Evolutionary conservation across 306 rosid genomes (phyloP).

Genomic region (Benincasa hispida): DNA sequence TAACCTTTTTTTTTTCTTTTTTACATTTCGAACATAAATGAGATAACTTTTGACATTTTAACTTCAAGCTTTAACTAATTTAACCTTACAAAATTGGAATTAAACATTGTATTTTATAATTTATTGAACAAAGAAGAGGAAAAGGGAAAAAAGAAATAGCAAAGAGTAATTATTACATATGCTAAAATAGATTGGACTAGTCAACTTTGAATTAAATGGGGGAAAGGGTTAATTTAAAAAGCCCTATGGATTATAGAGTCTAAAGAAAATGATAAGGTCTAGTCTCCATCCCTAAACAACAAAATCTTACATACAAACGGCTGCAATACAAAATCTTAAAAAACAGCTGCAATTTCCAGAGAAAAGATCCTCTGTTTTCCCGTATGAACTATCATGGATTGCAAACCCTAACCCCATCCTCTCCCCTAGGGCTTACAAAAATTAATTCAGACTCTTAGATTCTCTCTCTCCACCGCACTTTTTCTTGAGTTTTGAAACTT

Average conservation of each 20-base stretch:
- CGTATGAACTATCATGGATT: not conserved
- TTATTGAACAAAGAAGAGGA: not conserved
- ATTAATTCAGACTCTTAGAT: not conserved
- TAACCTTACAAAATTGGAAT: not conserved
- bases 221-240: not conserved
- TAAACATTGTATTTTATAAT: not conserved
- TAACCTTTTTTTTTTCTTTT: too few species aligned
- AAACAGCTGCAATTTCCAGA: not conserved
- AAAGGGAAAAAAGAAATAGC: not conserved
- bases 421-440: not conserved
- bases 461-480: not conserved
- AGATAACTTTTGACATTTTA: not conserved
- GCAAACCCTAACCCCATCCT: not conserved
- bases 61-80: not conserved
- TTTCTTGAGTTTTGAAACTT: not conserved
- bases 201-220: constrained; percentile 1
- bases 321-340: constrained; percentile 3
- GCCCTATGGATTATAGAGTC: not conserved
- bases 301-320: not conserved
- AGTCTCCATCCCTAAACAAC: not conserved
- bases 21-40: not conserved
- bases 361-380: not conserved
- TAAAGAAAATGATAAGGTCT: not conserved
- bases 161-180: not conserved
- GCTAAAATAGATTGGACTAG: not conserved